Percentiles rank a stretch among this genome's conserved stretches.
Evolutionary conservation across 306 rosid genomes (phyloP).

Genomic region (Phaseolus lunatus): DNA sequence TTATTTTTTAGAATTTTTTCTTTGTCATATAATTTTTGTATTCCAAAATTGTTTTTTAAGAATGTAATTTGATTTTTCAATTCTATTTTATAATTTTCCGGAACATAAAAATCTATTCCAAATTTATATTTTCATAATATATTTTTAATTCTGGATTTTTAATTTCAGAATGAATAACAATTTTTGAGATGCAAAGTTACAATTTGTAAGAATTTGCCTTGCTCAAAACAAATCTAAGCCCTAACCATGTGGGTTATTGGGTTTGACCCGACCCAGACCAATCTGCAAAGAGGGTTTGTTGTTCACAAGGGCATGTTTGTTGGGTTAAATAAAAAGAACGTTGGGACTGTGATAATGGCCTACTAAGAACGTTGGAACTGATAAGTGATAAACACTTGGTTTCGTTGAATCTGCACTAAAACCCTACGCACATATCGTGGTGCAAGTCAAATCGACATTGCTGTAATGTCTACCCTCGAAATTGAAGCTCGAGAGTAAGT

Average conservation of each 20-base stretch:
- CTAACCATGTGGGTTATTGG: neutral
- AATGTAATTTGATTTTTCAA: too few relatives aligned
- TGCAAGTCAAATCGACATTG: neutral
- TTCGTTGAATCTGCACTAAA: constrained; percentile 5
- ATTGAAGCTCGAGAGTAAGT: constrained; percentile 98
- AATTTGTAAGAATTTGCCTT: too few relatives aligned
- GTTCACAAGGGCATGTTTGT: neutral
- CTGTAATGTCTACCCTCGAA: constrained; percentile 87
- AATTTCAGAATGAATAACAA: too few relatives aligned
- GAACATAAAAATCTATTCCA: too few relatives aligned
- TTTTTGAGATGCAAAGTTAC: too few relatives aligned
- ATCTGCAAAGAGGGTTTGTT: neutral
- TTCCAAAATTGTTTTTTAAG: too few relatives aligned
- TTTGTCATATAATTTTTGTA: too few relatives aligned
- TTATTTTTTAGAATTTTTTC: too few relatives aligned
- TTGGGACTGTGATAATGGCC: neutral
- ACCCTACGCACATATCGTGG: neutral
- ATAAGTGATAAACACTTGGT: neutral
- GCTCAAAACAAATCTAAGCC: neutral
- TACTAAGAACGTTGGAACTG: neutral
- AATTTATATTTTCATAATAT: too few relatives aligned
- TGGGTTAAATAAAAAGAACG: neutral
- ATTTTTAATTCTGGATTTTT: too few relatives aligned
- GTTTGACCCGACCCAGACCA: neutral
- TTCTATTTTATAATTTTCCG: too few relatives aligned